A percentile compares a stretch with the other conserved stretches of the same genome.
Conservation (phyloP, 305 asterid genomes). For the Fraxinus baroniana region DNA sequence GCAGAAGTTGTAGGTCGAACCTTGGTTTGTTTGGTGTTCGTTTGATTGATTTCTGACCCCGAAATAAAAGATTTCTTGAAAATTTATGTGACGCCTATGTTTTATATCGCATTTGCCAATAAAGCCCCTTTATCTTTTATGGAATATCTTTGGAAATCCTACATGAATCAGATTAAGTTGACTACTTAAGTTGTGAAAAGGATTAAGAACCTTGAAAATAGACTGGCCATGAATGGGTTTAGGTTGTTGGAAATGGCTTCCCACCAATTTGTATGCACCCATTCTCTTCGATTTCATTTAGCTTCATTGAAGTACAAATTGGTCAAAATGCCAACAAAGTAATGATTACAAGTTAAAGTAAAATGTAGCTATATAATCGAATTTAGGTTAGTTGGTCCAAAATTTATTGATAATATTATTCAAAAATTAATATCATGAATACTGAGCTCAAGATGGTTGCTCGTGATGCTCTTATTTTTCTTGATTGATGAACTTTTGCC, state of each 20-base stretch:
- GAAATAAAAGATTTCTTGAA: too few relatives aligned
- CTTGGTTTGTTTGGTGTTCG: too few relatives aligned
- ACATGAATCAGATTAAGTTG: neutral
- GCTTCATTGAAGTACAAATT: neutral
- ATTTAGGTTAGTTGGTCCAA: neutral
- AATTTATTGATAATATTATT: neutral
- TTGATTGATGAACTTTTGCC: neutral
- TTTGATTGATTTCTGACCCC: too few relatives aligned
- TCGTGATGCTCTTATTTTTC: neutral
- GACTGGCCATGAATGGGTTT: neutral
- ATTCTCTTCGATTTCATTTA: neutral
- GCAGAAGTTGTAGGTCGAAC: too few relatives aligned
- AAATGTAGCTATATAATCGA: neutral
- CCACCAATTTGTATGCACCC: neutral
- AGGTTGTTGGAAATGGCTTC: neutral
- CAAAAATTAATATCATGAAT: neutral
- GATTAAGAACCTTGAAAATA: neutral
- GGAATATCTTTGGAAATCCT: neutral
- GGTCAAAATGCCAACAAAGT: neutral
- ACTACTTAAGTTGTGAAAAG: neutral
- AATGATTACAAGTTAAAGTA: neutral
- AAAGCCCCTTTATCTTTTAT: neutral
- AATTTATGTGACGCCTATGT: neutral
- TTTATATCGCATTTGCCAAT: neutral
- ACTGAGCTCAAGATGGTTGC: neutral